Conservation (phyloP, 2,329 filamentous ascomycete species). For the Pyrenophora tritici-repentis region DNA sequence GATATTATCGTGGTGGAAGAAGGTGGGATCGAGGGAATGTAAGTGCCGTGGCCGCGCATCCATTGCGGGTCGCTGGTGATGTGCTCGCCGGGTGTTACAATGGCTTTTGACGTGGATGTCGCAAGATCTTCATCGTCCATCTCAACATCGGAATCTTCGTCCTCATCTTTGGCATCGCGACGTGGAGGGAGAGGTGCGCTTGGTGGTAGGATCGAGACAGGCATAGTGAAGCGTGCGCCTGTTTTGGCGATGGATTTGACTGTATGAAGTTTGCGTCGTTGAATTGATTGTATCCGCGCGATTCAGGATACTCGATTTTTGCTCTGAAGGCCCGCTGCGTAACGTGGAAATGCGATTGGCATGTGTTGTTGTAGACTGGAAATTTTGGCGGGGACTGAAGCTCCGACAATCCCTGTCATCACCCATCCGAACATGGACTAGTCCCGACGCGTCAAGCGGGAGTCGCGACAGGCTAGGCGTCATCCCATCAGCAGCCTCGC, state of each 20-base stretch:
- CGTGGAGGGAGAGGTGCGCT: slow-evolving; percentile 40
- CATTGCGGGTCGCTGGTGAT: slow-evolving; percentile 93
- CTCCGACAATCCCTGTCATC: slow-evolving; percentile 16
- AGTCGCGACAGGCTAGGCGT: slow-evolving; percentile 27
- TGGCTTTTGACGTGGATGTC: slow-evolving; percentile 47
- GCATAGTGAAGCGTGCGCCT: slow-evolving; percentile 51
- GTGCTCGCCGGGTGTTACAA: slow-evolving; percentile 86
- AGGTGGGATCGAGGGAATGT: slow-evolving; percentile 59
- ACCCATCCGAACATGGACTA: slow-evolving; percentile 18
- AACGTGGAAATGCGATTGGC: not conserved
- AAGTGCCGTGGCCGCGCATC: slow-evolving; percentile 98
- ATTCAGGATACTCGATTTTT: not conserved
- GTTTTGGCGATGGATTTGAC: not conserved
- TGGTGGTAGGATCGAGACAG: slow-evolving; percentile 64
- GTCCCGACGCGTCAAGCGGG: slow-evolving; percentile 10
- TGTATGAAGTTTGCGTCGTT: not conserved
- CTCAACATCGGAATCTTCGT: slow-evolving; percentile 56
- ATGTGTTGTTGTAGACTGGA: slow-evolving; percentile 18
- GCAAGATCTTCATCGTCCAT: slow-evolving; percentile 52
- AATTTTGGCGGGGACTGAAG: slow-evolving; percentile 38
- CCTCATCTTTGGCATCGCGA: slow-evolving; percentile 46
- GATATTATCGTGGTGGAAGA: slow-evolving; percentile 73
- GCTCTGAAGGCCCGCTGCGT: not conserved
- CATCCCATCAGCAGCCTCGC: slow-evolving; percentile 23
- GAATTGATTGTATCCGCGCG: not conserved